Evolutionary conservation across 208 protist genomes (phyloP).

Genomic region (Crithidia sp.): DNA sequence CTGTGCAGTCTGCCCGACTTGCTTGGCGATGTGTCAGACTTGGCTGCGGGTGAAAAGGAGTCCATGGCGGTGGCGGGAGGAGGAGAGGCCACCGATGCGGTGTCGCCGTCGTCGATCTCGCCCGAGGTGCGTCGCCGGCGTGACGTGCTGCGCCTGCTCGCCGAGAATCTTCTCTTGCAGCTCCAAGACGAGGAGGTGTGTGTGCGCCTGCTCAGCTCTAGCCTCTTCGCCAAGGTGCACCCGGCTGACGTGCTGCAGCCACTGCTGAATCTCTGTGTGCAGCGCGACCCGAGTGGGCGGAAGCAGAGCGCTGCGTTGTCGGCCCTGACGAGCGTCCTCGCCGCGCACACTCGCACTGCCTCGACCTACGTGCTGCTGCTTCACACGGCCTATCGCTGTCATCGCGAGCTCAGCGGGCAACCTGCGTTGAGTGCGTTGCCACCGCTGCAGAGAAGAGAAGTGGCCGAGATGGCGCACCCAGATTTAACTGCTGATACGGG

Average conservation of each 20-base stretch:
- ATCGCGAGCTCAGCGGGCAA: not conserved
- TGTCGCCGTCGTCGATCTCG: not conserved
- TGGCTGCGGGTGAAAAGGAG: not conserved
- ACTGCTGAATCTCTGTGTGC: constrained; percentile 57
- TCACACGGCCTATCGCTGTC: constrained; percentile 21
- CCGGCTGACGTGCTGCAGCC: constrained; percentile 75
- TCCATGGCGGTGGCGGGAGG: not conserved
- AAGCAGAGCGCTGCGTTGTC: constrained; percentile 54
- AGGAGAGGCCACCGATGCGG: too few species aligned
- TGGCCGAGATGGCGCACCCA: too few species aligned
- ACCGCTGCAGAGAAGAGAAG: too few species aligned
- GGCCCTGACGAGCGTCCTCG: constrained; percentile 54
- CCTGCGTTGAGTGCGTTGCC: not conserved
- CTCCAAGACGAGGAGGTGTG: constrained; percentile 82
- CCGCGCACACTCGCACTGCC: constrained; percentile 49
- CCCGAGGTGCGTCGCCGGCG: constrained; percentile 32
- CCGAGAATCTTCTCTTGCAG: constrained; percentile 75
- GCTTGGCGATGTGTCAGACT: not conserved
- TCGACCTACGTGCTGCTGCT: constrained; percentile 18
- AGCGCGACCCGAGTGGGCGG: constrained; percentile 54
- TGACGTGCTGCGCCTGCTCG: constrained; percentile 66
- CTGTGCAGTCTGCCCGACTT: constrained; percentile 63
- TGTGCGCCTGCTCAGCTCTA: constrained; percentile 64
- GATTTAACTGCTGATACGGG: too few species aligned
- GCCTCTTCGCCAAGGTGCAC: constrained; percentile 79